Evolutionary conservation across 768 basidiomycete genomes (phyloP).

Genomic region (Mycena chlorophos): DNA sequence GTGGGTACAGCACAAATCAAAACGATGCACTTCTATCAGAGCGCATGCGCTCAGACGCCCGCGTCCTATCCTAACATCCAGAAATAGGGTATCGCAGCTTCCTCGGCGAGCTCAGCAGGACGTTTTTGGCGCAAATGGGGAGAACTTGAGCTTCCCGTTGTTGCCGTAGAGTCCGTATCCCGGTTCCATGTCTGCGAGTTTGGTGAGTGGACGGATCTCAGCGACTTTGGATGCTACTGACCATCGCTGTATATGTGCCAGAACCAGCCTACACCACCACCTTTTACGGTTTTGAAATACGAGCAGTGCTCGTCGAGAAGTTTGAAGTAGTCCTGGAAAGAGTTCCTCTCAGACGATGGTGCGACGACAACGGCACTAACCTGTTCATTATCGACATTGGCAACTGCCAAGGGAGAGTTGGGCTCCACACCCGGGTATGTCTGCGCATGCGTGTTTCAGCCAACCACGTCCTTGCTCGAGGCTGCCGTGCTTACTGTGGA

Average conservation of each 20-base stretch:
- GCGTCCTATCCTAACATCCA: neutral
- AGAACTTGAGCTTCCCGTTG: constrained; percentile 55
- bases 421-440: constrained; percentile 63
- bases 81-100: no score
- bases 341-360: constrained; percentile 3
- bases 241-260: constrained; percentile 75
- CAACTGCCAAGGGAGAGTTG: constrained; percentile 61
- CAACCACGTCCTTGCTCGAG: neutral
- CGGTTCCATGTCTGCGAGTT: constrained; percentile 36
- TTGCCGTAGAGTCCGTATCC: constrained; percentile 69
- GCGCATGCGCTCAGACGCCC: no score
- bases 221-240: constrained; percentile 33
- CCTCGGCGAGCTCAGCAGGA: constrained; percentile 61
- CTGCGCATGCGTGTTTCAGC: constrained; percentile 3
- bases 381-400: constrained; percentile 61
- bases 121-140: constrained; percentile 58
- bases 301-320: constrained; percentile 65
- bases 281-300: constrained; percentile 56
- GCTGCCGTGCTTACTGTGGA: constrained; percentile 35
- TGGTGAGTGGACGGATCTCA: neutral
- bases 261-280: constrained; percentile 79
- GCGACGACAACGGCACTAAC: constrained; percentile 34
- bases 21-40: neutral
- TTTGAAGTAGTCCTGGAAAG: constrained; percentile 56
- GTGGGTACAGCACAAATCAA: neutral